Base-by-base conservation (phyloP, 2,329 filamentous ascomycete species). In the Capronia epimyces region DNA sequence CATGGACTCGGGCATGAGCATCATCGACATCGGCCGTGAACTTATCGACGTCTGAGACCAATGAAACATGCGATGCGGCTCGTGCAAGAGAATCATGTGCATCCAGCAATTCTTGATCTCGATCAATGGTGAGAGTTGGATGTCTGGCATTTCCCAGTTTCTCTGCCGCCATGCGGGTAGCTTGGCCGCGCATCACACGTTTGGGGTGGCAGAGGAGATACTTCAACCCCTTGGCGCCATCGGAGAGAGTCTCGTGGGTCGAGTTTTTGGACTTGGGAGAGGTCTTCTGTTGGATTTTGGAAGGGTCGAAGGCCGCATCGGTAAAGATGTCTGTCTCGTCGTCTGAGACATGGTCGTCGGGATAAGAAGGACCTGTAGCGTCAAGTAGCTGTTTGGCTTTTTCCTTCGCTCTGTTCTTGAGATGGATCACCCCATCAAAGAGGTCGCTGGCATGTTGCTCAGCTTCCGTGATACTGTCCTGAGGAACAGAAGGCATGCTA, bases 301-400 rank as follows among this genome's bases (percentile, higher is more conserved):
- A 50, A 12, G 66, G 64, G 47, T 67, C 66, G 56, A 70, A 69
- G 7, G 66, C 68, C 8, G 67, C 62, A 48, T 69, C 61, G 12
- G 50, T 12, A 40, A 55, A 52, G 36, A 60, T 54, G 18, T 53
- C 31, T 4, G 44, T 32, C 24, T 55, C 42, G 9, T 42, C 39
- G n/a, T 42, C 39, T 13, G 22, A 15, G 13, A 15, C 39, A 22
- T 49, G 29, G 25, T 32, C 22, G n/a, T 24, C 25, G 13, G 22
- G 44, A 12, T 41, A 16, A 24, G 21, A 20, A 27, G 43, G 9
- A 20, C 32, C 24, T 21, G 24, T 13, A 10, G 45, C 22, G 20
- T 47, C 43, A 21, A 59, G 31, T 4, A 59, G 21, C 16, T 44
- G 16, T 29, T 48, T 50, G 18, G 50, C 45, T 16, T 56, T 59